Evolutionary conservation across 371 early-diverging fungal species (phyloP).

Genomic region (Batkoa obscura): DNA sequence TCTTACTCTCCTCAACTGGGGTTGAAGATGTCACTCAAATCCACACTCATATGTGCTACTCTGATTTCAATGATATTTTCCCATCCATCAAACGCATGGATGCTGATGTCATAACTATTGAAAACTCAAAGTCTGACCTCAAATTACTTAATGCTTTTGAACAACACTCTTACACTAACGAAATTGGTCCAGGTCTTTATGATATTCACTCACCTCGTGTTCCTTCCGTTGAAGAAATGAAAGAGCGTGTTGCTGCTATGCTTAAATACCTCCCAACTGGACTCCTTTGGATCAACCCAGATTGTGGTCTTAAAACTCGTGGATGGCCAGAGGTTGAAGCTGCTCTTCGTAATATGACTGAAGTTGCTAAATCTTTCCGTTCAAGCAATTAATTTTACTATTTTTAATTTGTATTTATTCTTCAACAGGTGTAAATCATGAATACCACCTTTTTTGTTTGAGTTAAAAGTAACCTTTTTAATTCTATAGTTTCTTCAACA

Average conservation of each 20-base stretch:
- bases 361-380: conserved; percentile 55
- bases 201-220: conserved; percentile 95
- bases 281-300: conserved; percentile 90
- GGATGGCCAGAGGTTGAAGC: conserved; percentile 82
- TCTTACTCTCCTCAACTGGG: conserved; percentile 76
- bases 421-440: too few species aligned
- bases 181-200: conserved; percentile 89
- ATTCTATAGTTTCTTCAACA: too few species aligned
- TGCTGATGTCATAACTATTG: conserved; percentile 92
- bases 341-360: conserved; percentile 67
- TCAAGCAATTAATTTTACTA: background rate
- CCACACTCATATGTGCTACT: conserved; percentile 95
- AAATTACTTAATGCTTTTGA: conserved; percentile 81
- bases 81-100: conserved; percentile 72
- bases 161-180: conserved; percentile 61
- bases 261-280: conserved; percentile 52
- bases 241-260: conserved; percentile 40
- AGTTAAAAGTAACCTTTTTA: too few species aligned
- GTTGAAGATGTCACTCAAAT: conserved; percentile 82
- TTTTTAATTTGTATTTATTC: background rate
- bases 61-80: conserved; percentile 95
- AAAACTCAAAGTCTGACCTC: conserved; percentile 88
- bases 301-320: conserved; percentile 94
- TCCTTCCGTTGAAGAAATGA: conserved; percentile 76
- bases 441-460: too few species aligned